Evolutionary conservation across 2,329 filamentous ascomycete species (phyloP).

Genomic region (Venturia pyrina): DNA sequence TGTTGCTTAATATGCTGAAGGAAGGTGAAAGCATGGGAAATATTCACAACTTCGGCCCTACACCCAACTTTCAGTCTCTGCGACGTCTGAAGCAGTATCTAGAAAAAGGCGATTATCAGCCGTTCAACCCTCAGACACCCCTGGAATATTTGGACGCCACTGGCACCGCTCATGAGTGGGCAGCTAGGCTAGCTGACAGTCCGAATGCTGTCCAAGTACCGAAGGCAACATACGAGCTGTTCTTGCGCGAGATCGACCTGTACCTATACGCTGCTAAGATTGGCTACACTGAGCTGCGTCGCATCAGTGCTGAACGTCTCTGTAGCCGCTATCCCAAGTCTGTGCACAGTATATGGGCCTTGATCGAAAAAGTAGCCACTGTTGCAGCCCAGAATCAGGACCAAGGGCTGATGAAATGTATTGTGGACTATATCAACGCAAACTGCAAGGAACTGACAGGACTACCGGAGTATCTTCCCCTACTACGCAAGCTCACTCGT

Average conservation of each 20-base stretch:
- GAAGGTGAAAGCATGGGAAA: slow-evolving; percentile 3
- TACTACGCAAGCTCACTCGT: slow-evolving; percentile 9
- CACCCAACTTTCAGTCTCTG: slow-evolving; percentile 10
- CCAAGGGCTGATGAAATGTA: slow-evolving; percentile 3
- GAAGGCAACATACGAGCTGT: slow-evolving; percentile 8
- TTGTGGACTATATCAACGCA: slow-evolving; percentile 7
- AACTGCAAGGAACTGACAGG: slow-evolving; percentile 11
- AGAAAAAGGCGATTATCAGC: slow-evolving; percentile 11
- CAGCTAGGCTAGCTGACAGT: slow-evolving; percentile 6
- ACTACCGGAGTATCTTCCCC: slow-evolving; percentile 6
- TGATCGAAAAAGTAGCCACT: slow-evolving; percentile 7
- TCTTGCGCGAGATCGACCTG: slow-evolving; percentile 9
- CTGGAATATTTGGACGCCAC: slow-evolving; percentile 10
- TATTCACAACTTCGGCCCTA: slow-evolving; percentile 6
- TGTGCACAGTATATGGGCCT: slow-evolving; percentile 3
- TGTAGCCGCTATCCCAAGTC: slow-evolving; percentile 12
- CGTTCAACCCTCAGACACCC: slow-evolving; percentile 4
- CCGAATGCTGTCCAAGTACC: slow-evolving; percentile 10
- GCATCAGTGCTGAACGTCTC: slow-evolving; percentile 5
- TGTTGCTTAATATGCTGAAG: slow-evolving; percentile 11
- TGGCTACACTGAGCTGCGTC: slow-evolving; percentile 10
- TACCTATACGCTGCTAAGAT: slow-evolving; percentile 10
- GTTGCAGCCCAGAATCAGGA: slow-evolving; percentile 9
- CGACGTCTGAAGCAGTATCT: slow-evolving; percentile 12
- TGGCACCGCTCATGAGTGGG: slow-evolving; percentile 8